Evolutionary conservation across 1,284 basidiomycete genomes (phyloP), one percentile per base, ranked within the genome.

Genomic region (Coniferiporia weirii): DNA sequence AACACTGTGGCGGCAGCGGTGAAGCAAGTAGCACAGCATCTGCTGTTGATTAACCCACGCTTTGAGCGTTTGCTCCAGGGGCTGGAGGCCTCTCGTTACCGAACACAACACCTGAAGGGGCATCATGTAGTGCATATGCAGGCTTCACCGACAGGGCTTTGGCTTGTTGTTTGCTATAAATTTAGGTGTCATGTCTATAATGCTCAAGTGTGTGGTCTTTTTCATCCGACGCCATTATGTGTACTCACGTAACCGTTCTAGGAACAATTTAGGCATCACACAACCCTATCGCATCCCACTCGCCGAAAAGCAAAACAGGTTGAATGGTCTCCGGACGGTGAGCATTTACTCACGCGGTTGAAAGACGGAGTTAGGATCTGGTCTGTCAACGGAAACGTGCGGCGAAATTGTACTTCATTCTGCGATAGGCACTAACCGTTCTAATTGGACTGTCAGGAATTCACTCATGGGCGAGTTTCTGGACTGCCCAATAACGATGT

Each of bases 281-380:
- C 19, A 17, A 36, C 52, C 2, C 35, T 61, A 35, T 22, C 38
- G 36, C 60, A 61, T 27, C 27, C 27, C 46, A 15, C 19, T 4
- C 50, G 34, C 9, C 52, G 52, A 43, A 61, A 61, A 12, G 60
- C 56, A 10, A 61, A 51, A 22, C 60, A 61, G 43, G 60, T 57
- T 7, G 60, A 61, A 48, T 61, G 60, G 60, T 57, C 60, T 9
- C 56, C 56, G 20, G 34, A 48, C 27, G 55, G 60, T 17, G 15
- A 38, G 8, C 50, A 47, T 15, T 34, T 61, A 32, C 40, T 61
- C 35, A 61, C 60, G 13, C 47, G 60, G 15, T 20, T 48, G 6
- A 57, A 22, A 13, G 60, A 57, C 17, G 38, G 19, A 12, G 55
- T 61, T 4, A 61, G 52, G 46, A 15, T 57, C 4, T 61, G 60